Evolutionary conservation across 106 monocot genomes (phyloP).

Genomic region (Agapanthus africanus): DNA sequence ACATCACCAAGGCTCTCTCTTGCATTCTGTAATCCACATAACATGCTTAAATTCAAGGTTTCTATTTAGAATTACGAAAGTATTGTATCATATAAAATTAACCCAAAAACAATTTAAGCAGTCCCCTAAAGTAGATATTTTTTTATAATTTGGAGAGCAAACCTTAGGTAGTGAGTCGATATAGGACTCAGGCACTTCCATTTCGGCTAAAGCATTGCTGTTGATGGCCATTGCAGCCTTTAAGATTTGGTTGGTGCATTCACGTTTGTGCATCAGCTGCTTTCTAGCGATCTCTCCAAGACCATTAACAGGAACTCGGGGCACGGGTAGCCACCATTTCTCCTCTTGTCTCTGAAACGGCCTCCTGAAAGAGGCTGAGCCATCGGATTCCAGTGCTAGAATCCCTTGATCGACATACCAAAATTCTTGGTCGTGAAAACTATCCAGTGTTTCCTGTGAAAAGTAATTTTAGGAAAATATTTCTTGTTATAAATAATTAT

Average conservation of each 20-base stretch:
- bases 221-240: conserved; percentile 94
- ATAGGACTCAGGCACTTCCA: conserved; percentile 75
- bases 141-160: not conserved
- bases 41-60: not conserved
- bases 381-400: conserved; percentile 46
- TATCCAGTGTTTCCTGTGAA: conserved; percentile 73
- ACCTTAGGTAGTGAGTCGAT: conserved; percentile 84
- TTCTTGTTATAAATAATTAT: too few relatives aligned
- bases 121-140: too few relatives aligned
- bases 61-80: not conserved
- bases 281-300: conserved; percentile 57
- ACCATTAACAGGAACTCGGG: conserved; percentile 68
- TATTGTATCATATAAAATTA: too few relatives aligned
- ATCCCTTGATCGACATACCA: conserved; percentile 93
- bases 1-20: conserved; percentile 70
- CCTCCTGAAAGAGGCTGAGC: conserved; percentile 43
- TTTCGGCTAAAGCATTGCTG: conserved; percentile 70
- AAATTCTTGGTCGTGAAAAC: conserved; percentile 64
- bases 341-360: conserved; percentile 49
- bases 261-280: conserved; percentile 69
- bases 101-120: too few relatives aligned
- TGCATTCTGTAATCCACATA: conserved; percentile 40
- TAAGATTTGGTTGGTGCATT: conserved; percentile 70
- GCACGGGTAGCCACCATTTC: conserved; percentile 96
- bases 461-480: too few relatives aligned